Percentiles rank a stretch among this genome's conserved stretches.
These are phyloP conservation scores for Boletus reticuloceps DNA, from an alignment of 768 basidiomycete genomes.

Conservation along the genomic window DNA sequence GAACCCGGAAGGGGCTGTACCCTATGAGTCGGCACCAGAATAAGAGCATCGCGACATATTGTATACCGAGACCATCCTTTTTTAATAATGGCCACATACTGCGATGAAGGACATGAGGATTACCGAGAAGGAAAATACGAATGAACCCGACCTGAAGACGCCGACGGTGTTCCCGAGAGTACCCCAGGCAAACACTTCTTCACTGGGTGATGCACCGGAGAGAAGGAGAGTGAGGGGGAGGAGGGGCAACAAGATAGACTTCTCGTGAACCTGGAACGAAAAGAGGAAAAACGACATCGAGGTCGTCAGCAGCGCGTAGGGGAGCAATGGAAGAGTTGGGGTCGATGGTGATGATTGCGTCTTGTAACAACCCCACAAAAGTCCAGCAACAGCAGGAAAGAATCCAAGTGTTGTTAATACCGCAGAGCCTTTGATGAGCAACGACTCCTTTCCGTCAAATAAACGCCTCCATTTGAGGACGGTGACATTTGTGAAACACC, in stretches of 20 bases:
- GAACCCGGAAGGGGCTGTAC: constrained; percentile 59
- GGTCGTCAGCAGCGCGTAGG: constrained; percentile 74
- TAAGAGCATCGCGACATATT: constrained; percentile 64
- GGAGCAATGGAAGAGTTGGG: constrained; percentile 66
- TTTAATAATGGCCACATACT: constrained; percentile 94
- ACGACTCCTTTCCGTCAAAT: constrained; percentile 38
- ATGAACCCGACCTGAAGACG: constrained; percentile 70
- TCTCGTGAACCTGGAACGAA: constrained; percentile 97
- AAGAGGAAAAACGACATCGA: constrained; percentile 95
- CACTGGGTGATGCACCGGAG: constrained; percentile 37
- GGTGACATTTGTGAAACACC: constrained; percentile 86
- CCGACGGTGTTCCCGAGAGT: constrained; percentile 71
- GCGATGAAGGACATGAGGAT: not conserved
- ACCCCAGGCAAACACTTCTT: constrained; percentile 31
- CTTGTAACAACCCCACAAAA: constrained; percentile 38
- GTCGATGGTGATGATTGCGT: constrained; percentile 33
- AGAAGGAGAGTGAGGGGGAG: constrained; percentile 81
- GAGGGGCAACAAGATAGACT: constrained; percentile 83
- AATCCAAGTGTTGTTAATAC: constrained; percentile 70
- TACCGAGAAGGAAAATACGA: not conserved
- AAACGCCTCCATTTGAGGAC: constrained; percentile 75
- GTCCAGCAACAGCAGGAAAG: constrained; percentile 52
- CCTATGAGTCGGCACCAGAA: constrained; percentile 87
- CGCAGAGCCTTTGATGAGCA: constrained; percentile 66
- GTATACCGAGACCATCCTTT: constrained; percentile 71